Percentiles rank a stretch among this genome's conserved stretches.
Evolutionary conservation across 805 yeast genomes (phyloP).

Genomic region (Suhomyces sp.): DNA sequence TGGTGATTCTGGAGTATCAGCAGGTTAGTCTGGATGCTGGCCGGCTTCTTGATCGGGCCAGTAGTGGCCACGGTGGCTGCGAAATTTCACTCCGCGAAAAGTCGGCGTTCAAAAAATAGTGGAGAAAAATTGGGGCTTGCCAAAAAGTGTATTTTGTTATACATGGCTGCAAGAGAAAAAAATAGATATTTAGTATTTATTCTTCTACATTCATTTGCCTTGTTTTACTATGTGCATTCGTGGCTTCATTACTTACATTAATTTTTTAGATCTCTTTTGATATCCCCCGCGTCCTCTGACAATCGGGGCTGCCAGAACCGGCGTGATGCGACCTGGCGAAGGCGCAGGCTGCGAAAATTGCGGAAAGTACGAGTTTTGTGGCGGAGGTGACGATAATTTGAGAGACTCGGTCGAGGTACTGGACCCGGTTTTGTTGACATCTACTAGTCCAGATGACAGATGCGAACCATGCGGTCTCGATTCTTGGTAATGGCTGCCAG

Average conservation of each 20-base stretch:
- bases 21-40: neutral
- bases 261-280: conserved; percentile 40
- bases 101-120: neutral
- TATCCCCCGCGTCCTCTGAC: conserved; percentile 45
- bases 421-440: conserved; percentile 6
- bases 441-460: neutral
- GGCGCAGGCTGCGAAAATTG: neutral
- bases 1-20: neutral
- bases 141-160: neutral
- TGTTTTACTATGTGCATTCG: neutral
- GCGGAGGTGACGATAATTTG: neutral
- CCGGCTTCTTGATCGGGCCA: neutral
- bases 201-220: no score
- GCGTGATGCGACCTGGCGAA: neutral
- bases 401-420: conserved; percentile 9
- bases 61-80: conserved; percentile 1
- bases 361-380: neutral
- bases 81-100: neutral
- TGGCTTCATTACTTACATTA: conserved; percentile 21
- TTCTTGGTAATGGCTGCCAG: neutral
- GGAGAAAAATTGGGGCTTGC: neutral
- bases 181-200: no score
- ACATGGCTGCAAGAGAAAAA: no score
- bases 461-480: neutral
- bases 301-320: conserved; percentile 22